Percentiles rank a stretch among this genome's conserved stretches.
These are phyloP conservation scores for Zelopaecilomyces penicillatus DNA, from an alignment of 2,329 filamentous ascomycete species.

Conservation along the genomic window DNA sequence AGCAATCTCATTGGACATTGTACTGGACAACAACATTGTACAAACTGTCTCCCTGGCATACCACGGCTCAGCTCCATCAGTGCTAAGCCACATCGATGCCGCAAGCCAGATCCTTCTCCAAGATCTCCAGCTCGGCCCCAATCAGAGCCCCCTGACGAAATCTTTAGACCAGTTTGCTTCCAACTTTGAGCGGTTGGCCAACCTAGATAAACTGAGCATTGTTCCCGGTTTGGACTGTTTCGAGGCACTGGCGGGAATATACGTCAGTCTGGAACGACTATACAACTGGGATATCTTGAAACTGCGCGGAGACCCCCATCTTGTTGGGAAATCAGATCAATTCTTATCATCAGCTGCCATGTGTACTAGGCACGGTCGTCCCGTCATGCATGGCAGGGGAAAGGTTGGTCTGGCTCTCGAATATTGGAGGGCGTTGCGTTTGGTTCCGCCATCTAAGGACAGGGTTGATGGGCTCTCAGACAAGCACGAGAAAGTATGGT, in stretches of 20 bases:
- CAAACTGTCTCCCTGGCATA: slow-evolving; percentile 56
- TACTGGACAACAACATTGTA: slow-evolving; percentile 53
- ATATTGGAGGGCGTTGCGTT: slow-evolving; percentile 64
- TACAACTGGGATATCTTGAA: slow-evolving; percentile 61
- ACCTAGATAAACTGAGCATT: slow-evolving; percentile 63
- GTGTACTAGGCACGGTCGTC: slow-evolving; percentile 62
- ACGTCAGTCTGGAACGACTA: slow-evolving; percentile 60
- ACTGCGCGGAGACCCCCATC: slow-evolving; percentile 40
- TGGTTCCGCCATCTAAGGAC: slow-evolving; percentile 31
- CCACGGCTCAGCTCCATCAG: slow-evolving; percentile 48
- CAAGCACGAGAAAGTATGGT: slow-evolving; percentile 49
- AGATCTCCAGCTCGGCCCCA: slow-evolving; percentile 52
- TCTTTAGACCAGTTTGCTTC: slow-evolving; percentile 60
- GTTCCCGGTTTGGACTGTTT: slow-evolving; percentile 64
- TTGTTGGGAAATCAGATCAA: slow-evolving; percentile 38
- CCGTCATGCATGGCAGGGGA: slow-evolving; percentile 59
- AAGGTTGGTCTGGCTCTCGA: slow-evolving; percentile 63
- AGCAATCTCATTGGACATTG: slow-evolving; percentile 53
- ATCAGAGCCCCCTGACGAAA: slow-evolving; percentile 59
- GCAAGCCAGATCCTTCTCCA: slow-evolving; percentile 58
- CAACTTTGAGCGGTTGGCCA: slow-evolving; percentile 63
- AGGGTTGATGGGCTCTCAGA: slow-evolving; percentile 29
- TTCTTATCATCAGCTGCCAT: slow-evolving; percentile 49
- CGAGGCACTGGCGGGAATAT: slow-evolving; percentile 67
- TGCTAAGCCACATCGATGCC: slow-evolving; percentile 50